Base-by-base conservation (phyloP, 768 basidiomycete species). In the Cantharellus cinnabarinus region DNA sequence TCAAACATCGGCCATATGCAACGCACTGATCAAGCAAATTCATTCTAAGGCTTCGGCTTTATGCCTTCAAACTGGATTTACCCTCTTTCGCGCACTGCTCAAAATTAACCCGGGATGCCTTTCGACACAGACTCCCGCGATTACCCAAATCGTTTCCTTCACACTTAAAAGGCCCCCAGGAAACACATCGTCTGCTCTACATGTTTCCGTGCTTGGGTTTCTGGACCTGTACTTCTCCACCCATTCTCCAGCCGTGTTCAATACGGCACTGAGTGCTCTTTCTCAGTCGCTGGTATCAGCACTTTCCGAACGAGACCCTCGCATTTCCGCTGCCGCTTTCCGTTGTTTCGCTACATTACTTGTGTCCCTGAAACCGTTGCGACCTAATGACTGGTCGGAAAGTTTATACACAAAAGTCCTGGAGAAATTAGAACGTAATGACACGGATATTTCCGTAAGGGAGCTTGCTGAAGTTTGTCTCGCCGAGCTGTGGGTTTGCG, bases 391-490 rank as follows among this genome's bases (percentile, higher is more conserved):
- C 14, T 89, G 87, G 87, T 69, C 79, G 3, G 79, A 86, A 58
- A 66, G 72, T 5, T 74, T 95, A 2, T 95, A 93, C 68, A 72
- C 77, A 4, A 82, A 89, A 62, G 82, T 88, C 5, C 72, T 85
- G 2, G 68, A 72, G 29, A 76, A 89, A 57, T 71, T 99, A 42
- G 77, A 73, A 56, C 83, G 77, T 52, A 80, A 85, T 61, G 86
- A 93, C 63, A 93, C 93, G 1, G 94, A 98, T 68, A 81, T 85
- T 2, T 93, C 95, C 63, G 89, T 98, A 29, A 79, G 90, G 42
- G 75, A 77, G 35, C 80, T 77, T 62, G 90, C 90, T 0, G 84
- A 97, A 64, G 81, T 84, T 40, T 80, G 80, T 55, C 76, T 94
- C 50, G 91, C 84, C 1, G 84, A 90, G 67, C 71, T 98, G 4